Conservation (phyloP, 805 yeast species). For the Metschnikowia borealis region DNA sequence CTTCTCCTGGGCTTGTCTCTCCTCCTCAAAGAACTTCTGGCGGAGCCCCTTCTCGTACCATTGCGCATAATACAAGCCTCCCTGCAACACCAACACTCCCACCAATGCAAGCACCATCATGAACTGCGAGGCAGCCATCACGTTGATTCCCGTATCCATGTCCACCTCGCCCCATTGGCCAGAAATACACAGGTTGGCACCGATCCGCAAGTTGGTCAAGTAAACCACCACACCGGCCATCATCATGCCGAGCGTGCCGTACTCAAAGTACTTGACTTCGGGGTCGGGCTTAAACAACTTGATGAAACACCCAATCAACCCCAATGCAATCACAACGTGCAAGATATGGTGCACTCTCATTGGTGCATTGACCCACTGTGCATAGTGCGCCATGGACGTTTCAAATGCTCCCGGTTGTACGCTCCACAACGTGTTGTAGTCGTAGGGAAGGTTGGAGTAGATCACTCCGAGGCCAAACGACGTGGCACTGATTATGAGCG, state of each 20-base stretch:
- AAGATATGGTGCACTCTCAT: conserved; percentile 52
- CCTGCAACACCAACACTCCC: conserved; percentile 83
- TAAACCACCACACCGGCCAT: conserved; percentile 75
- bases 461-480: conserved; percentile 79
- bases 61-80: conserved; percentile 84
- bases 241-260: conserved; percentile 73
- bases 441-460: conserved; percentile 79
- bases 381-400: conserved; percentile 68
- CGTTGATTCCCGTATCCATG: conserved; percentile 78
- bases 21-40: conserved; percentile 25
- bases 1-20: neutral
- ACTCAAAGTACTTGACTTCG: conserved; percentile 84
- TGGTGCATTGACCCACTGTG: conserved; percentile 67
- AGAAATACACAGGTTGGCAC: conserved; percentile 60
- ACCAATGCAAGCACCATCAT: conserved; percentile 66
- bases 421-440: conserved; percentile 68
- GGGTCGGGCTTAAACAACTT: conserved; percentile 86
- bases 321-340: conserved; percentile 59
- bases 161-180: conserved; percentile 95
- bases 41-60: conserved; percentile 46
- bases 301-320: conserved; percentile 66
- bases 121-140: conserved; percentile 83
- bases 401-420: conserved; percentile 50
- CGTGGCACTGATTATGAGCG: conserved; percentile 46
- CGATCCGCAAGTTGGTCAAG: conserved; percentile 80